These are phyloP conservation scores for Adansonia grandidieri DNA, from an alignment of 441 rosid genomes.

Conservation along the genomic window DNA sequence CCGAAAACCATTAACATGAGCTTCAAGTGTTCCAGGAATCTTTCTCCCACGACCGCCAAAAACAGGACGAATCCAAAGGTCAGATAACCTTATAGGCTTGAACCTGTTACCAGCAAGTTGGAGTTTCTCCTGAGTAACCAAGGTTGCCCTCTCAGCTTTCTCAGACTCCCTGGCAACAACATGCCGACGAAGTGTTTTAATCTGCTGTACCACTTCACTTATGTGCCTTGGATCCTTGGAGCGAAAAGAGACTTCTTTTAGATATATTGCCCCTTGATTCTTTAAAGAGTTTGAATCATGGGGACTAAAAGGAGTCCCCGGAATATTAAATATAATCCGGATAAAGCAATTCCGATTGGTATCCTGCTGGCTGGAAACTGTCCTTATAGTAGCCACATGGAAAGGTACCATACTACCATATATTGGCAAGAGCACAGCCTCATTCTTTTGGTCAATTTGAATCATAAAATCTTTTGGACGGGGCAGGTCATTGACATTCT, in stretches of 20 bases:
- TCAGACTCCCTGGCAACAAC: slow-evolving; percentile 80
- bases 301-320: slow-evolving; percentile 64
- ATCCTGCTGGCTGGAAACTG: slow-evolving; percentile 83
- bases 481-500: slow-evolving; percentile 68
- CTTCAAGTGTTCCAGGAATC: slow-evolving; percentile 81
- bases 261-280: slow-evolving; percentile 52
- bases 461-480: slow-evolving; percentile 57
- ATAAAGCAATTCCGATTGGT: slow-evolving; percentile 76
- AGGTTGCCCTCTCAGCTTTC: slow-evolving; percentile 92
- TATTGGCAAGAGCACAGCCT: slow-evolving; percentile 76
- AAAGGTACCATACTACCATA: slow-evolving; percentile 73
- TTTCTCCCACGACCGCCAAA: slow-evolving; percentile 90
- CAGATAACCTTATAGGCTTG: slow-evolving; percentile 77
- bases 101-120: slow-evolving; percentile 77
- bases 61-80: slow-evolving; percentile 85
- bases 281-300: slow-evolving; percentile 54
- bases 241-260: slow-evolving; percentile 69
- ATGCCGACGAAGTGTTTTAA: slow-evolving; percentile 73
- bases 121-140: slow-evolving; percentile 87
- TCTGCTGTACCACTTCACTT: slow-evolving; percentile 65
- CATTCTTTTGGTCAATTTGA: slow-evolving; percentile 69
- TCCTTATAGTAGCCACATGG: slow-evolving; percentile 73
- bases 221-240: slow-evolving; percentile 72
- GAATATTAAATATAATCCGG: slow-evolving; percentile 62
- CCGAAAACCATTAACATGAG: slow-evolving; percentile 81